A percentile compares a stretch with the other conserved stretches of the same genome.
Conservation (phyloP, 2,329 filamentous ascomycete genomes). For the Talaromyces sp. region DNA sequence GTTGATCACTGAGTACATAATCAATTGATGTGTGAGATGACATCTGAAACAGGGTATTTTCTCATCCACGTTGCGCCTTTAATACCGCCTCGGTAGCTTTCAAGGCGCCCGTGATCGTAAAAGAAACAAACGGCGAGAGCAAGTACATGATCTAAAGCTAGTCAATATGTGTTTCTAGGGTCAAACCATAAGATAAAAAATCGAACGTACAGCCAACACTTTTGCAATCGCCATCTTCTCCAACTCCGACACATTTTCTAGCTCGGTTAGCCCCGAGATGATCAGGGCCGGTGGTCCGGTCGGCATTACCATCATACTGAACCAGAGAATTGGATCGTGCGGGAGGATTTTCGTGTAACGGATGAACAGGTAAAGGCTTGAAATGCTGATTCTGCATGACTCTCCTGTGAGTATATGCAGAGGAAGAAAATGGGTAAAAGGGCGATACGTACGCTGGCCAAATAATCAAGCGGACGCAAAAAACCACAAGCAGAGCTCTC, state of each 20-base stretch:
- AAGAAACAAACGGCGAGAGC: slow-evolving; percentile 24
- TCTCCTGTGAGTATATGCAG: not conserved
- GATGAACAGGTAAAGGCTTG: slow-evolving; percentile 50
- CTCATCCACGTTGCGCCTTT: not conserved
- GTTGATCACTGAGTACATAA: too few relatives aligned
- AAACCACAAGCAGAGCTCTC: slow-evolving; percentile 46
- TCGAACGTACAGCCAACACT: slow-evolving; percentile 40
- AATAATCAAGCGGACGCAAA: slow-evolving; percentile 52
- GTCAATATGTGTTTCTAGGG: slow-evolving; percentile 10
- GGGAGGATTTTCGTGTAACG: slow-evolving; percentile 47
- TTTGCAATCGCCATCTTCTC: slow-evolving; percentile 52
- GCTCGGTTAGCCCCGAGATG: slow-evolving; percentile 46
- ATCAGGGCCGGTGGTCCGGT: slow-evolving; percentile 52
- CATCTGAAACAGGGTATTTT: too few relatives aligned
- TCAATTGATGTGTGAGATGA: too few relatives aligned
- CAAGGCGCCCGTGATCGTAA: slow-evolving; percentile 26
- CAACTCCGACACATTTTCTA: slow-evolving; percentile 33
- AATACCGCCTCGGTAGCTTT: slow-evolving; percentile 24
- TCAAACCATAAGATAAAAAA: too few relatives aligned
- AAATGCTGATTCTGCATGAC: slow-evolving; percentile 41
- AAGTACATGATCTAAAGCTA: slow-evolving; percentile 23
- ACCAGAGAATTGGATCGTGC: slow-evolving; percentile 60
- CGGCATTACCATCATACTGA: slow-evolving; percentile 57
- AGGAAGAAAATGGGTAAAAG: not conserved
- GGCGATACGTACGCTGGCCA: slow-evolving; percentile 46